phyloP scores from a whole-genome alignment of 352 stramenopile genomes.

The Phytophthora citrophthora region DNA sequence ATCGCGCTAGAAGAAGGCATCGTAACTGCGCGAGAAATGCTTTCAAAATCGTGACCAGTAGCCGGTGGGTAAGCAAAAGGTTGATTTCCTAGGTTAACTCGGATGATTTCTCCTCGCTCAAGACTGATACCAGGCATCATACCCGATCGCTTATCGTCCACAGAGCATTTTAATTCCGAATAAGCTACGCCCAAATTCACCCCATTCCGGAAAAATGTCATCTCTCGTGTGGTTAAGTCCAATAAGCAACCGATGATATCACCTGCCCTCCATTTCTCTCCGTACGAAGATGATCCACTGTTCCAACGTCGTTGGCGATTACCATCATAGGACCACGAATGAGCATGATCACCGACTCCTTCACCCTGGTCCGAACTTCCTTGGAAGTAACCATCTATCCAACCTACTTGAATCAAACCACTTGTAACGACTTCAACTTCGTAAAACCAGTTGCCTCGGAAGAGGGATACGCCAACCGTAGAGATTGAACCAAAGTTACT shows the following conservation, averaged over 20 bases:
- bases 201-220: slow-evolving; percentile 91
- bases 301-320: slow-evolving; percentile 93
- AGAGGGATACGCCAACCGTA: slow-evolving; percentile 74
- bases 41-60: slow-evolving; percentile 66
- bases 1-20: slow-evolving; percentile 47
- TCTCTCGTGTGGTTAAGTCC: slow-evolving; percentile 80
- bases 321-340: slow-evolving; percentile 95
- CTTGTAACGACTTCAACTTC: slow-evolving; percentile 92
- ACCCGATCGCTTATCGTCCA: slow-evolving; percentile 56
- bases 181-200: slow-evolving; percentile 85
- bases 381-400: slow-evolving; percentile 92
- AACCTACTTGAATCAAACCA: slow-evolving; percentile 93
- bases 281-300: slow-evolving; percentile 87
- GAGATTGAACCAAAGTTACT: slow-evolving; percentile 91
- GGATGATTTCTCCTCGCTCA: slow-evolving; percentile 88
- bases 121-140: slow-evolving; percentile 90
- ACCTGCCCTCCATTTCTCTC: slow-evolving; percentile 90
- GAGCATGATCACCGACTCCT: slow-evolving; percentile 89
- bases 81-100: slow-evolving; percentile 83
- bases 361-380: slow-evolving; percentile 92
- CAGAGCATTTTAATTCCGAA: slow-evolving; percentile 62
- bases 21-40: slow-evolving; percentile 62
- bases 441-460: slow-evolving; percentile 93
- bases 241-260: slow-evolving; percentile 93
- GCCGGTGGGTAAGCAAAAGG: slow-evolving; percentile 80